These are phyloP conservation scores for Cryphonectria radicalis DNA, from an alignment of 2,329 filamentous ascomycete species.

Conservation along the genomic window DNA sequence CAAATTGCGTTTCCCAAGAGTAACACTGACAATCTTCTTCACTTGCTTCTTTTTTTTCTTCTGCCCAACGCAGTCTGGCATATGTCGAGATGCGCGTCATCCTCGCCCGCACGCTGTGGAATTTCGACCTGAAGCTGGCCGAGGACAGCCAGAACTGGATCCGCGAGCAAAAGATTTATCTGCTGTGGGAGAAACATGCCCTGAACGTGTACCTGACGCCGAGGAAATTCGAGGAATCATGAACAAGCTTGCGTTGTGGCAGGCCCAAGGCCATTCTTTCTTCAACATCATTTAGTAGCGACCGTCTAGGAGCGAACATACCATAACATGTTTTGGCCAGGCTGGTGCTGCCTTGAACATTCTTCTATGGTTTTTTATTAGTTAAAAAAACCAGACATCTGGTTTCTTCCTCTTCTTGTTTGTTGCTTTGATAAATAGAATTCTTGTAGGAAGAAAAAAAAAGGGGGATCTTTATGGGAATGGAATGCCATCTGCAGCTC, in stretches of 20 bases:
- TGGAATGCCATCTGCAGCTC: background rate
- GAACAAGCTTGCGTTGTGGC: background rate
- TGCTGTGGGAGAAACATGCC: conserved; percentile 38
- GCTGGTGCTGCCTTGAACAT: background rate
- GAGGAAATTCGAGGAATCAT: conserved; percentile 8
- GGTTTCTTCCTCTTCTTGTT: no score
- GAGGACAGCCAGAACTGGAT: conserved; percentile 37
- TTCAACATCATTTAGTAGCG: no score
- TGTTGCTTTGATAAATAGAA: no score
- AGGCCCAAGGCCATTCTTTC: background rate
- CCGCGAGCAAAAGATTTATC: conserved; percentile 34
- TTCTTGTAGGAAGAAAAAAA: no score
- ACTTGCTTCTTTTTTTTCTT: background rate
- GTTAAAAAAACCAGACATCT: no score
- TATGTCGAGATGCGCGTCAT: conserved; percentile 43
- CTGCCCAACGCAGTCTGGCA: conserved; percentile 36
- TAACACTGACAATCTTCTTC: background rate
- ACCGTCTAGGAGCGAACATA: background rate
- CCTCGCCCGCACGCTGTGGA: conserved; percentile 39
- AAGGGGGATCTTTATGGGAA: no score
- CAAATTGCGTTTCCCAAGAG: background rate
- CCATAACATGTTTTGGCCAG: background rate
- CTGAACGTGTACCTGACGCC: conserved; percentile 36
- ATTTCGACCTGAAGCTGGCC: conserved; percentile 39
- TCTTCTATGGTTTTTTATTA: no score